A percentile compares a stretch with the other conserved stretches of the same genome.
Conservation (phyloP, 768 basidiomycete species). For the Amanita exitialis region DNA sequence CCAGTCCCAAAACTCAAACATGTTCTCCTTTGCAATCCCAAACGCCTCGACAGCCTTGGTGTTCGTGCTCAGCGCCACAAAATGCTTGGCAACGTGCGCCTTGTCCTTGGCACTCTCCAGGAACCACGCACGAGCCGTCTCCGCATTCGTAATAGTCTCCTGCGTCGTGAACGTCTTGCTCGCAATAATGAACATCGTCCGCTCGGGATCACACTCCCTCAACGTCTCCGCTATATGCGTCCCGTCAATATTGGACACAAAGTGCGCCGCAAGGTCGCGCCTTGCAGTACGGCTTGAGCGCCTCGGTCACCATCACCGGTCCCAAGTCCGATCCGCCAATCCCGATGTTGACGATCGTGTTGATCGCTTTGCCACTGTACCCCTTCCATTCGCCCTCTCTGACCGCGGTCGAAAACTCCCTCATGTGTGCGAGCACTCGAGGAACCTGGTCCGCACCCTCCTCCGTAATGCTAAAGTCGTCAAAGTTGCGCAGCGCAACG, state of each 20-base stretch:
- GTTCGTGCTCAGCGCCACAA: conserved; percentile 96
- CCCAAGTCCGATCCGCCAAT: conserved; percentile 98
- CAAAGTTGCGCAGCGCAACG: conserved; percentile 78
- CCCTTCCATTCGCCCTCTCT: conserved; percentile 90
- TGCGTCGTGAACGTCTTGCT: conserved; percentile 99
- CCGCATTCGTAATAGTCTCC: conserved; percentile 99
- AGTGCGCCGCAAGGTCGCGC: conserved; percentile 77
- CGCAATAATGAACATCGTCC: conserved; percentile 96
- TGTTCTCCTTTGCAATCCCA: conserved; percentile 85
- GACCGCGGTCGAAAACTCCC: conserved; percentile 77
- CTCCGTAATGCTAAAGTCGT: conserved; percentile 73
- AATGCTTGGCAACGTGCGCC: conserved; percentile 95
- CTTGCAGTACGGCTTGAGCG: conserved; percentile 89
- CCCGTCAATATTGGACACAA: conserved; percentile 97
- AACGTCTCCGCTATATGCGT: conserved; percentile 92
- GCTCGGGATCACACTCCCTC: conserved; percentile 74
- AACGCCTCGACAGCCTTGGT: conserved; percentile 88
- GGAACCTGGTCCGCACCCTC: conserved; percentile 74
- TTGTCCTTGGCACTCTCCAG: conserved; percentile 72
- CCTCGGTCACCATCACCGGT: conserved; percentile 99
- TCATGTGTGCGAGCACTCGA: conserved; percentile 83
- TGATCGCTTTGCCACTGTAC: conserved; percentile 93
- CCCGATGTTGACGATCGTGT: conserved; percentile 95
- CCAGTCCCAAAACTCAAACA: conserved; percentile 99
- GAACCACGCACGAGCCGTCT: conserved; percentile 94